Conservation (phyloP, 805 yeast species). For the Teunomyces lycoperdinae region DNA sequence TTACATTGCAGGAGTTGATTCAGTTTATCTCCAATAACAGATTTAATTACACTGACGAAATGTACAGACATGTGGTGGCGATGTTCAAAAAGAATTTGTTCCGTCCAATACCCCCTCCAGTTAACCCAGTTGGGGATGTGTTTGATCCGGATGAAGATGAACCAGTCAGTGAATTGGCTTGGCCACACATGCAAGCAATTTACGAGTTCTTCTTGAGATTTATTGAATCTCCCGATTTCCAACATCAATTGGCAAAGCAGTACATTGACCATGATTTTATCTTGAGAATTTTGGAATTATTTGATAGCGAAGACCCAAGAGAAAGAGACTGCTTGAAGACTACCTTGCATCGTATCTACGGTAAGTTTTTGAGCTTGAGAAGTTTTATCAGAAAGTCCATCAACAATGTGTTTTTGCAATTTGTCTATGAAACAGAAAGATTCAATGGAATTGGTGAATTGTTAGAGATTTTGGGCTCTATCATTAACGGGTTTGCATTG, state of each 20-base stretch:
- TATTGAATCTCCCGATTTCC: slow-evolving; percentile 92
- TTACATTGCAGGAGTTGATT: slow-evolving; percentile 83
- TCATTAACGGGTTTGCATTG: slow-evolving; percentile 95
- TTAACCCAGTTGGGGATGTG: slow-evolving; percentile 93
- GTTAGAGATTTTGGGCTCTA: slow-evolving; percentile 90
- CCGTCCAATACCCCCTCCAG: slow-evolving; percentile 97
- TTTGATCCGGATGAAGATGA: slow-evolving; percentile 99
- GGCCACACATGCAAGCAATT: slow-evolving; percentile 98
- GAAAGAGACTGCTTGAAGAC: slow-evolving; percentile 95
- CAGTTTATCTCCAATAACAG: slow-evolving; percentile 82
- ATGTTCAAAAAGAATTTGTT: slow-evolving; percentile 90
- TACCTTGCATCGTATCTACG: slow-evolving; percentile 92
- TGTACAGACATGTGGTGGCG: slow-evolving; percentile 81
- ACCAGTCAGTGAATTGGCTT: slow-evolving; percentile 91
- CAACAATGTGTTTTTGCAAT: slow-evolving; percentile 87
- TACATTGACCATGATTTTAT: slow-evolving; percentile 91
- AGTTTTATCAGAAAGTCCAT: slow-evolving; percentile 89
- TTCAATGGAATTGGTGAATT: slow-evolving; percentile 95
- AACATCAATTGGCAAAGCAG: slow-evolving; percentile 88
- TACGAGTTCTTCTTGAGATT: slow-evolving; percentile 92
- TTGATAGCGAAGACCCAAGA: slow-evolving; percentile 94
- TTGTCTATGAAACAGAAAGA: slow-evolving; percentile 91
- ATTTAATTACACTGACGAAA: slow-evolving; percentile 83
- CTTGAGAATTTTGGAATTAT: slow-evolving; percentile 74
- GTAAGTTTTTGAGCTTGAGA: slow-evolving; percentile 86